Base-by-base conservation (phyloP, 306 rosid genomes). In the Benincasa hispida region DNA sequence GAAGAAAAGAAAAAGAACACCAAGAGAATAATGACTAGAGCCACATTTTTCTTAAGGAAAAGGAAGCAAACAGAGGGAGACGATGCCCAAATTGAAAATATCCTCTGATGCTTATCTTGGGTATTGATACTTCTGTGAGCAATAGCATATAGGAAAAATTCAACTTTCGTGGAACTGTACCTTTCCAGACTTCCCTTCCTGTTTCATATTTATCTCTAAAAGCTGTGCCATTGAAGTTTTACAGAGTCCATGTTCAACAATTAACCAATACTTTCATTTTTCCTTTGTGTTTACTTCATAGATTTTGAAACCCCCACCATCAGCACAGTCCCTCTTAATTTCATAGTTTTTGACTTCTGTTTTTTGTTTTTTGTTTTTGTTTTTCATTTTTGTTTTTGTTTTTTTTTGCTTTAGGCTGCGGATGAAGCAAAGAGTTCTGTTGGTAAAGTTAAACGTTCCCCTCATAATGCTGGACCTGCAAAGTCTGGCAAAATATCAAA, bases 401-500 rank as follows among this genome's bases (percentile, higher is more conserved):
- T 78, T 84, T 42, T 54, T 79, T 84, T 78, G 74, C 79, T 82
- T 78, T 82, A 90, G 97, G 86, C 80, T 79, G 78, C 78, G 73
- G 89, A 86, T 35, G 88, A 88, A 85, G 85, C 73, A 73, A 86
- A 85, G 81, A 90, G 84, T 77, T 82, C 85, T 54, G 53, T 75
- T 73, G 84, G 59, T 81, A 91, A 90, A 84, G 92, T 94, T 62
- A 90, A 89, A 82, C 89, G 89, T 25, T 82, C 93, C 50, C 86
- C 95, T 83, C 82, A 87, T 72, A 72, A 51, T 78, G 51, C 88
- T 42, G 68, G 83, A n/a, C 87, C 79, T 66, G 80, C 85, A 75
- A 90, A 86, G 76, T 86, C 76, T 59, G 80, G 84, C 45, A 90
- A 90, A 79, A 32, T 69, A 82, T 73, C 68, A 66, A 89, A 85